Base-by-base conservation (phyloP, 345 rosid species). In the Pistacia atlantica region DNA sequence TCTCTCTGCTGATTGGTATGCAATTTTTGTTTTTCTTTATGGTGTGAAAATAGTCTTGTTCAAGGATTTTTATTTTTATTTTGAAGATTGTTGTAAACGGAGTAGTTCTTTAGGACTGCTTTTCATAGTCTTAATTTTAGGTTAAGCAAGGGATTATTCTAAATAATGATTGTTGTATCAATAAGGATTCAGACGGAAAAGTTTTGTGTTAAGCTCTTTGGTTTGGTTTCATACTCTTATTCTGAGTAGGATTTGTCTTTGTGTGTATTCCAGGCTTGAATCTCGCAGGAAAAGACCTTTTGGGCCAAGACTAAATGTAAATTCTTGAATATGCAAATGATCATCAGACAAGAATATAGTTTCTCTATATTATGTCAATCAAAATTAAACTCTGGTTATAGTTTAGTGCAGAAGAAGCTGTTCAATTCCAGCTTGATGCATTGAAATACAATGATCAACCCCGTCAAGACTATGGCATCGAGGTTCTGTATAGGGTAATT, bases 361-460 rank as follows among this genome's bases (percentile, higher is more conserved):
- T 71, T 12, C 8, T 77, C 12, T 72, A 31, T 65, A 22, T 58
- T 75, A n/a, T 37, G 48, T 56, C 33, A 64, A 79, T 51, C 74
- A 25, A 64, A 80, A 68, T 74, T 57, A 59, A 80, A 66, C 48
- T 80, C 62, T 71, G 57, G 25, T 61, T 82, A 78, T 90, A 95
- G 99, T 95, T 91, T 84, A 87, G 89, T 86, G 98, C 92, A 76
- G 98, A 93, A 83, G 97, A 93, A 56, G 94, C 97, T 76, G 94
- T 95, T 73, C 76, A 79, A 37, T 73, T 82, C 81, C 98, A 93
- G 87, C 96, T 92, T 76, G 96, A 91, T 87, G 93, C 98, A 11
- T 77, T 93, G 81, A 95, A 95, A 78, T 89, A 83, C 84, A 93
- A 95, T 71, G 93, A 91, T 45, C 93, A 93, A 81, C 98, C 93